Percentiles rank a stretch among this genome's conserved stretches.
Conservation (phyloP, 2,329 filamentous ascomycete species). For the Dactylellina haptotyla region DNA sequence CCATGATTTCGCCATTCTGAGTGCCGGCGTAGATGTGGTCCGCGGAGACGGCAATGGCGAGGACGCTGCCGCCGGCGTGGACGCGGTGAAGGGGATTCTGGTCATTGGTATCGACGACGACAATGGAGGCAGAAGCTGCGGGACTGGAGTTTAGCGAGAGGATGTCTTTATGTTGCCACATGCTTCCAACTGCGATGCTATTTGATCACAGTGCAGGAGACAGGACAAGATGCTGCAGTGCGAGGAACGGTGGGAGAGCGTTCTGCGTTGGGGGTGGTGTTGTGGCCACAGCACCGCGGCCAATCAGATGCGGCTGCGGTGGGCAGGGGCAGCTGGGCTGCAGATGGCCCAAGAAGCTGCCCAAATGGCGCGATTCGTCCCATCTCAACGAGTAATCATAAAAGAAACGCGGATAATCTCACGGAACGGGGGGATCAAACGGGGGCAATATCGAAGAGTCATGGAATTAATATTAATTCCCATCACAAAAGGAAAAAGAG, state of each 20-base stretch:
- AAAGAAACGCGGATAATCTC: constrained; percentile 1
- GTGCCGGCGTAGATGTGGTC: constrained; percentile 89
- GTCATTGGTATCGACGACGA: constrained; percentile 33
- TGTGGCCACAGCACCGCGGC: constrained; percentile 1
- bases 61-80: constrained; percentile 62
- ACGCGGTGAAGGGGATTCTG: constrained; percentile 47
- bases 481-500: background rate
- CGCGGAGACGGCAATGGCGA: constrained; percentile 82
- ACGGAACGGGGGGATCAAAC: background rate
- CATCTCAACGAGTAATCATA: constrained; percentile 7
- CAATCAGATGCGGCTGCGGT: no score
- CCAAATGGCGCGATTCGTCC: constrained; percentile 40
- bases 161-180: constrained; percentile 48
- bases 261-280: no score
- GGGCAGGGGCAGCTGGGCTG: constrained; percentile 5
- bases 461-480: no score
- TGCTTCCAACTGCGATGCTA: background rate
- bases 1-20: constrained; percentile 89
- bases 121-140: constrained; percentile 40
- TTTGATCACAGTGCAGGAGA: background rate
- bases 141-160: constrained; percentile 41
- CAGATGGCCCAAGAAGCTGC: constrained; percentile 12
- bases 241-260: constrained; percentile 9
- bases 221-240: background rate
- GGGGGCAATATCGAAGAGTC: background rate